These are phyloP conservation scores for Ilyonectria robusta DNA, from an alignment of 2,329 filamentous ascomycete genomes.

Conservation along the genomic window DNA sequence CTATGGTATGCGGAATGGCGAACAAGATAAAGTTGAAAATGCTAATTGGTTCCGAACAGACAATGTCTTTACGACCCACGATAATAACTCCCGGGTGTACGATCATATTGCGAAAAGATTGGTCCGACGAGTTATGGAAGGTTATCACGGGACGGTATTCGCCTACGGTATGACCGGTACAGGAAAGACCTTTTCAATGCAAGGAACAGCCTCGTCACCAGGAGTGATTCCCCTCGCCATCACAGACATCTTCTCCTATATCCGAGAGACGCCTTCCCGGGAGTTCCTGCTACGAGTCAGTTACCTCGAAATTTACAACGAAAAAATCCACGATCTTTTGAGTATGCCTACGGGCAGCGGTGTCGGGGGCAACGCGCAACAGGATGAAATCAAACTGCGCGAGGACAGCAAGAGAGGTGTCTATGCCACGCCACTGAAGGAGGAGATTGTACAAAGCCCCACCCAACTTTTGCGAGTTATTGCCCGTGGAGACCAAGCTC, in stretches of 20 bases:
- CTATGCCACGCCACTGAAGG: constrained; percentile 95
- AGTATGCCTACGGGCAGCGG: constrained; percentile 77
- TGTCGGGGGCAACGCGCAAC: constrained; percentile 67
- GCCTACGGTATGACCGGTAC: constrained; percentile 99
- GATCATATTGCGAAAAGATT: constrained; percentile 94
- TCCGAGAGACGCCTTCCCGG: constrained; percentile 93
- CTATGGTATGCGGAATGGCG: constrained; percentile 76
- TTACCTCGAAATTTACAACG: constrained; percentile 99
- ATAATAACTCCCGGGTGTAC: constrained; percentile 95
- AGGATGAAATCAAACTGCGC: constrained; percentile 96
- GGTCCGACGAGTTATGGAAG: constrained; percentile 97
- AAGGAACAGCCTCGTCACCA: constrained; percentile 94
- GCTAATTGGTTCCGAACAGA: constrained; percentile 67
- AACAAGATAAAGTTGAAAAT: not conserved
- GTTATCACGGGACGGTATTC: constrained; percentile 98
- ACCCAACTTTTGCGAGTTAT: constrained; percentile 96
- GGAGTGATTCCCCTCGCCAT: constrained; percentile 98
- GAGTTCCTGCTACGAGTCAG: constrained; percentile 97
- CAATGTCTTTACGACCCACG: constrained; percentile 94
- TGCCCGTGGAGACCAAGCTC: constrained; percentile 90
- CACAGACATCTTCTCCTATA: constrained; percentile 99
- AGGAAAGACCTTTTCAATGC: constrained; percentile 99
- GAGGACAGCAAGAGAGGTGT: constrained; percentile 97
- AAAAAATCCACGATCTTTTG: constrained; percentile 94
- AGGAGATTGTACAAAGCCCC: constrained; percentile 98